Conservation (phyloP, 2,329 filamentous ascomycete genomes). For the Escovopsis sp. region DNA sequence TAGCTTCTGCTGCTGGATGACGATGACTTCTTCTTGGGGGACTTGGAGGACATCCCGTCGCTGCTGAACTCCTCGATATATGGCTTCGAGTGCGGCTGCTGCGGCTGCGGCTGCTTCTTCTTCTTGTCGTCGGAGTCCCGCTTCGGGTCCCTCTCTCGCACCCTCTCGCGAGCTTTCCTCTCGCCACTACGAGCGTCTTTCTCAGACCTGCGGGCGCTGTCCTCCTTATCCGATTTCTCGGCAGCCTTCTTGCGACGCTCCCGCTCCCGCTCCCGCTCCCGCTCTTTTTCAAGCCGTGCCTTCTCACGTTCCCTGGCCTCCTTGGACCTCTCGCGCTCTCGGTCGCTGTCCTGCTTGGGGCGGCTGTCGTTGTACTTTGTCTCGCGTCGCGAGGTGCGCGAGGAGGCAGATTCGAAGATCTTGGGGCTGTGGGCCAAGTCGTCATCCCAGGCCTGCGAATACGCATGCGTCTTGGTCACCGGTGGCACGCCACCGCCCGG, state of each 20-base stretch:
- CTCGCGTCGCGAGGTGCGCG: conserved; percentile 27
- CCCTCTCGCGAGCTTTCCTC: conserved; percentile 21
- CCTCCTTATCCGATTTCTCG: conserved; percentile 9
- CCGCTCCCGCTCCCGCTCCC: conserved; percentile 16
- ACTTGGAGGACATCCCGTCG: conserved; percentile 13
- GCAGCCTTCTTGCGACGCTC: conserved; percentile 9
- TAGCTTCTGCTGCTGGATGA: conserved; percentile 22
- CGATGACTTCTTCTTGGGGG: conserved; percentile 24
- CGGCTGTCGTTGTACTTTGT: conserved; percentile 32
- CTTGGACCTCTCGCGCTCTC: conserved; percentile 21
- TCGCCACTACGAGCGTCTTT: conserved; percentile 20
- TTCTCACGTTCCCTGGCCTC: conserved; percentile 21
- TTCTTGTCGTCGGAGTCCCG: conserved; percentile 24
- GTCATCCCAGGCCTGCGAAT: conserved; percentile 33
- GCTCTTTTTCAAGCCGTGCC: conserved; percentile 12
- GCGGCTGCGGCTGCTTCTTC: conserved; percentile 4
- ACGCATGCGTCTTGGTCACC: conserved; percentile 20
- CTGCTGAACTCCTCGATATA: conserved; percentile 23
- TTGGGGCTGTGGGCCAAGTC: conserved; percentile 23
- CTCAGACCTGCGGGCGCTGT: conserved; percentile 14
- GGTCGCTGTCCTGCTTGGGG: conserved; percentile 28
- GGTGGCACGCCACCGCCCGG: conserved; percentile 16
- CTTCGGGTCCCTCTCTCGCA: conserved; percentile 24
- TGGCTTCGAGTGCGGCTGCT: conserved; percentile 11
- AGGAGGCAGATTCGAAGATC: conserved; percentile 26